phyloP scores from a whole-genome alignment of 2,329 filamentous ascomycete species.

The Helotiales sp. region DNA sequence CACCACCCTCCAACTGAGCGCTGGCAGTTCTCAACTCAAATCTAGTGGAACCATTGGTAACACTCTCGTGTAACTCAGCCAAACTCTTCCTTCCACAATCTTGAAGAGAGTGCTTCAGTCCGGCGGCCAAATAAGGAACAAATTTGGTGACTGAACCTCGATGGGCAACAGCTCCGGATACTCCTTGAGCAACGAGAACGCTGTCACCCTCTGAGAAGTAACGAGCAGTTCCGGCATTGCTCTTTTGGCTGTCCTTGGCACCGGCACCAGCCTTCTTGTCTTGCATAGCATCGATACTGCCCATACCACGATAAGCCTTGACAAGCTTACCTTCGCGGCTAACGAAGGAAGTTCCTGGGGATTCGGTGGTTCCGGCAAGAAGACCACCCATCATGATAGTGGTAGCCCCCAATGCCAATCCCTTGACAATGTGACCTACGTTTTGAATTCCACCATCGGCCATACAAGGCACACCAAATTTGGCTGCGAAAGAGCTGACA shows the following conservation, averaged over 20 bases:
- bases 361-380: conserved; percentile 95
- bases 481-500: conserved; percentile 85
- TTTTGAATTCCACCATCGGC: conserved; percentile 98
- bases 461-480: conserved; percentile 96
- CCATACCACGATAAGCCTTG: conserved; percentile 99
- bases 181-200: conserved; percentile 94
- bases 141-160: conserved; percentile 90
- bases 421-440: conserved; percentile 98
- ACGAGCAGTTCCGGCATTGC: conserved; percentile 93
- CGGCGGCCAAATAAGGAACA: conserved; percentile 91
- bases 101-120: conserved; percentile 96
- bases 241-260: conserved; percentile 73
- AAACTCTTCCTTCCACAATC: conserved; percentile 89
- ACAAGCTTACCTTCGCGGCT: conserved; percentile 96
- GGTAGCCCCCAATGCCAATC: conserved; percentile 88
- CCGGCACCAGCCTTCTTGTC: conserved; percentile 94
- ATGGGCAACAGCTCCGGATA: conserved; percentile 84
- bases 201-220: conserved; percentile 98
- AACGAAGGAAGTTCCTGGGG: conserved; percentile 94
- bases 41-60: conserved; percentile 75
- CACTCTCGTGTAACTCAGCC: conserved; percentile 74
- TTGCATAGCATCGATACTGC: conserved; percentile 98
- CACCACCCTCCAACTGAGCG: conserved; percentile 94
- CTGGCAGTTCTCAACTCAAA: conserved; percentile 95
- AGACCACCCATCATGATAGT: conserved; percentile 99